These are phyloP conservation scores for Niebla homalea DNA, from an alignment of 495 filamentous ascomycete species.

Conservation along the genomic window DNA sequence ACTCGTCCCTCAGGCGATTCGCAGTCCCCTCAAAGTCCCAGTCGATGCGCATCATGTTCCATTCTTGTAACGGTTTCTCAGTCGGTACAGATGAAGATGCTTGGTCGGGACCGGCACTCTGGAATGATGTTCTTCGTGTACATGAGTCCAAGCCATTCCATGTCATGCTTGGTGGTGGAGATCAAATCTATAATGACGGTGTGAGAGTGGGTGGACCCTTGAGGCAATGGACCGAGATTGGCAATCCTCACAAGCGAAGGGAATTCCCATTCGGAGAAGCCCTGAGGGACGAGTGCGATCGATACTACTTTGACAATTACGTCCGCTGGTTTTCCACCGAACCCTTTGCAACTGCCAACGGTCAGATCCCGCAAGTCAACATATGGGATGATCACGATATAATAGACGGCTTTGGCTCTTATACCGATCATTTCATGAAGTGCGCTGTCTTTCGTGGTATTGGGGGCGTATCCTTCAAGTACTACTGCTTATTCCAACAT, in stretches of 20 bases:
- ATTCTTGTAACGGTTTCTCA: constrained; percentile 93
- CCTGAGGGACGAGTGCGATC: constrained; percentile 65
- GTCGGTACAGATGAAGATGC: constrained; percentile 80
- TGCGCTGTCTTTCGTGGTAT: constrained; percentile 86
- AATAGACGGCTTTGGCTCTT: constrained; percentile 87
- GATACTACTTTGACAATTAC: constrained; percentile 86
- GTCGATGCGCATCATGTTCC: constrained; percentile 91
- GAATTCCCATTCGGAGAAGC: constrained; percentile 61
- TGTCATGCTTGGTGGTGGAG: constrained; percentile 90
- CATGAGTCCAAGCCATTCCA: constrained; percentile 65
- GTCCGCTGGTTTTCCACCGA: constrained; percentile 73
- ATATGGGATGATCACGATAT: constrained; percentile 94
- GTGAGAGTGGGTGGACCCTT: constrained; percentile 74
- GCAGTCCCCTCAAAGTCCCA: constrained; percentile 63
- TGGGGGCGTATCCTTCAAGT: constrained; percentile 73
- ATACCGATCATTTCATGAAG: constrained; percentile 87
- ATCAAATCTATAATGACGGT: constrained; percentile 91
- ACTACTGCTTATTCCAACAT: constrained; percentile 92
- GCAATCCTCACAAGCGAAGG: constrained; percentile 69
- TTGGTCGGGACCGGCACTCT: constrained; percentile 69
- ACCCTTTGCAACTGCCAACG: constrained; percentile 73
- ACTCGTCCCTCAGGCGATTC: constrained; percentile 39
- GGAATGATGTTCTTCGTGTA: constrained; percentile 77
- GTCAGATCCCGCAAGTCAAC: constrained; percentile 81
- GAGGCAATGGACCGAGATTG: constrained; percentile 64